Evolutionary conservation across 805 yeast species (phyloP).

Genomic region (Brettanomyces bruxellensis): DNA sequence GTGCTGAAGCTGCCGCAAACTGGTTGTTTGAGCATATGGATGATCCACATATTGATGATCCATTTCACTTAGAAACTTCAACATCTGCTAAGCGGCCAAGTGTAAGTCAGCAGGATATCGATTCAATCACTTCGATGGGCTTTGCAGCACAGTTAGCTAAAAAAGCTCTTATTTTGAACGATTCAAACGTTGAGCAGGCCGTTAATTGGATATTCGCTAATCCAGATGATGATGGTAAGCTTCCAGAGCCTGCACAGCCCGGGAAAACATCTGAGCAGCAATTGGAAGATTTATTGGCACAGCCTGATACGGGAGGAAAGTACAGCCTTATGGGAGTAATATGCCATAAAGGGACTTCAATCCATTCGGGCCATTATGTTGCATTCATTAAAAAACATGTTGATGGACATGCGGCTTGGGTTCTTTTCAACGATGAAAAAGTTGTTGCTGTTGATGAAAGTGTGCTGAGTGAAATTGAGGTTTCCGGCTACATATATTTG

Average conservation of each 20-base stretch:
- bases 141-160: constrained; percentile 54
- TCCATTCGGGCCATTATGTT: constrained; percentile 91
- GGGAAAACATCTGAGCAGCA: constrained; percentile 4
- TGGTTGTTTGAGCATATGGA: constrained; percentile 90
- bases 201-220: constrained; percentile 86
- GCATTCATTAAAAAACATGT: constrained; percentile 49
- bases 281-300: constrained; percentile 6
- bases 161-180: constrained; percentile 58
- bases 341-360: constrained; percentile 84
- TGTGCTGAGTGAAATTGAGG: constrained; percentile 33
- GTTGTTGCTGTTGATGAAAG: constrained; percentile 51
- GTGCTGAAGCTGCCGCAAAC: constrained; percentile 69
- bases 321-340: constrained; percentile 57
- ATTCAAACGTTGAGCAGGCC: constrained; percentile 61
- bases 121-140: constrained; percentile 65
- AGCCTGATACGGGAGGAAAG: neutral
- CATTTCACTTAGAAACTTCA: constrained; percentile 28
- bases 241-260: constrained; percentile 23
- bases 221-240: constrained; percentile 67
- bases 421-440: constrained; percentile 82
- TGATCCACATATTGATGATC: constrained; percentile 66
- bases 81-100: constrained; percentile 20
- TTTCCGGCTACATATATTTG: constrained; percentile 40
- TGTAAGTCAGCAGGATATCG: constrained; percentile 28
- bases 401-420: constrained; percentile 46